Evolutionary conservation across 2,329 filamentous ascomycete genomes (phyloP).

Genomic region (Gaeumannomyces sp.): DNA sequence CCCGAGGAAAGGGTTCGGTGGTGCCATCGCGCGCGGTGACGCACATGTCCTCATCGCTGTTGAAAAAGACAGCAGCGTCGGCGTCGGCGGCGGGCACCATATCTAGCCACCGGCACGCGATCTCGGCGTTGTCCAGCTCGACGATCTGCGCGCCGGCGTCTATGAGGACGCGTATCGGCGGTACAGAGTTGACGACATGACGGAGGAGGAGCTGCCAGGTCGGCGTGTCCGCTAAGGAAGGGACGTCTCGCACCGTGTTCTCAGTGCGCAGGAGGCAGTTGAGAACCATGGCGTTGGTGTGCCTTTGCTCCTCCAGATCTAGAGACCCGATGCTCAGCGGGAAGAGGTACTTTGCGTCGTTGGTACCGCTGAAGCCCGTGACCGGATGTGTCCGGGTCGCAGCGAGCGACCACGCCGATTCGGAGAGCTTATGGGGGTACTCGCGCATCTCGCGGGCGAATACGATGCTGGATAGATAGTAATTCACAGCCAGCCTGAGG

Average conservation of each 20-base stretch:
- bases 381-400: constrained; percentile 38
- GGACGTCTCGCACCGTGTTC: constrained; percentile 36
- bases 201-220: constrained; percentile 12
- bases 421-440: constrained; percentile 56
- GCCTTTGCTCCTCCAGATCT: constrained; percentile 45
- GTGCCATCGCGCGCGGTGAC: constrained; percentile 10
- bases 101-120: constrained; percentile 50
- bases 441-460: constrained; percentile 58
- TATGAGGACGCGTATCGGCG: constrained; percentile 51
- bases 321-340: constrained; percentile 50
- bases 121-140: constrained; percentile 51
- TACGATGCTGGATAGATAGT: constrained; percentile 51
- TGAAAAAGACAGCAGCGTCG: constrained; percentile 52
- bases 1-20: constrained; percentile 42
- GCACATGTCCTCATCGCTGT: constrained; percentile 37
- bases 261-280: constrained; percentile 48
- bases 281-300: constrained; percentile 64
- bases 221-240: too few relatives aligned
- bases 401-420: constrained; percentile 63
- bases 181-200: constrained; percentile 29
- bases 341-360: constrained; percentile 51
- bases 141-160: constrained; percentile 68
- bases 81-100: constrained; percentile 23
- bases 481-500: constrained; percentile 53
- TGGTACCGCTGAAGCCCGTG: constrained; percentile 66